Base-by-base conservation (phyloP, 2,329 filamentous ascomycete genomes). In the Blastomyces gilchristii region DNA sequence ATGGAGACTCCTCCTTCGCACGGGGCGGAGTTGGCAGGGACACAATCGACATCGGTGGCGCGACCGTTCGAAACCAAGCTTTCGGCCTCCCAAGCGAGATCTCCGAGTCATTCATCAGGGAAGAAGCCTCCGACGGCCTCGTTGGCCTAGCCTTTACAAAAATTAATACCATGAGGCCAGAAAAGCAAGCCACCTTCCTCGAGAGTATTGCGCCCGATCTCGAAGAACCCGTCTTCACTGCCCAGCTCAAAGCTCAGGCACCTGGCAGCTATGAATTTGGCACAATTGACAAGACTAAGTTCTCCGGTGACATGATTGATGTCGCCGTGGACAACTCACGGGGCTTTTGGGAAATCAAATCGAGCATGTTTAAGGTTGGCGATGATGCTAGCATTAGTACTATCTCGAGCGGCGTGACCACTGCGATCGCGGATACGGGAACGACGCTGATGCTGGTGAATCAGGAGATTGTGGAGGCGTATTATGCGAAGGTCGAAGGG, bases 191-290 rank as follows among this genome's bases (percentile, higher is more conserved):
- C 75, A 90, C 87, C 12, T 91, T 90, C 74, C 89, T 90, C 71
- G 86, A 89, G 70, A 90, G 88, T 71, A 77, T 88, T 67, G 82
- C 83, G 73, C 66, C 73, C n/a, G 73, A 77, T 22, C 82, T 91
- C 31, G 80, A 83, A 34, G 75, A 83, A 73, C 87, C 87, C 0
- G 76, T 92, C 50, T 88, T 92, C 75, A 89, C 88, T 0, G 87
- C 86, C 31, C 82, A 87, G 65, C 79, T 93, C 54, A 83, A 84
- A 70, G 80, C 83, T 67, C 79, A 81, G 64, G 78, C 79, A 18
- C 77, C 79, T 2, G 88, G 88, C 56, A 81, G 82, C 39, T 92
- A 90, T 76, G 86, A 90, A 71, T 92, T 92, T 69, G 89, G 89
- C 65, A 81, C 75, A 68, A 85, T 92, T 69, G 87, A 92, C 71